Evolutionary conservation across 2,329 filamentous ascomycete species (phyloP).

Genomic region (Colletotrichum sp.): DNA sequence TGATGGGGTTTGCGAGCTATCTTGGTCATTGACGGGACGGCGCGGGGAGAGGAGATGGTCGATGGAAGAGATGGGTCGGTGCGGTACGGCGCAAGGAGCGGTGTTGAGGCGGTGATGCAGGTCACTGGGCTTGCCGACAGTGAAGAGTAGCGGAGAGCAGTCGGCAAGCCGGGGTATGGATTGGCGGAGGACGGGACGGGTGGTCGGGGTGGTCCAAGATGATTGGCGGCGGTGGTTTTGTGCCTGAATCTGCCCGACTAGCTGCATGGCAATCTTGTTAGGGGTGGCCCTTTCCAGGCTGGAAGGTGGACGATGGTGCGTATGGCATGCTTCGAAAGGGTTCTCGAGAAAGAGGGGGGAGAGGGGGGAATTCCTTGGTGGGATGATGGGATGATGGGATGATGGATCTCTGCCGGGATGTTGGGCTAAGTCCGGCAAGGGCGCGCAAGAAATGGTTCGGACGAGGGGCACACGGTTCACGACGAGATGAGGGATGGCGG

Average conservation of each 20-base stretch:
- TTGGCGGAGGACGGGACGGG: not conserved
- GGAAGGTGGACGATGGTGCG: not conserved
- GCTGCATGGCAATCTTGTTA: slow-evolving; percentile 19
- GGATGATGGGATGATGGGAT: not conserved
- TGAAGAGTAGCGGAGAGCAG: slow-evolving; percentile 15
- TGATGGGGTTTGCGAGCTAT: not conserved
- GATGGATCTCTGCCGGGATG: not conserved
- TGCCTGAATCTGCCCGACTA: slow-evolving; percentile 23
- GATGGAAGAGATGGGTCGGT: not conserved
- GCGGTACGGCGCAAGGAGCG: slow-evolving; percentile 11
- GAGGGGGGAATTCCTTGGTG: not conserved
- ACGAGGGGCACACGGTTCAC: not conserved
- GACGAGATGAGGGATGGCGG: not conserved
- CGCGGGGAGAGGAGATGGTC: slow-evolving; percentile 1
- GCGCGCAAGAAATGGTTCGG: not conserved
- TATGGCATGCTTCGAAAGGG: slow-evolving; percentile 1
- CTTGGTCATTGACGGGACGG: slow-evolving; percentile 13
- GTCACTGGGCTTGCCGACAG: slow-evolving; percentile 17
- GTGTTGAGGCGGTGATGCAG: slow-evolving; percentile 23
- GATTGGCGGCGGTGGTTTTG: slow-evolving; percentile 15
- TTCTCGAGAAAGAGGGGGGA: not conserved
- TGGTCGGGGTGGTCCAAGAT: not conserved
- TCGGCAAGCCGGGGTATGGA: not conserved
- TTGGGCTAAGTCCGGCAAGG: not conserved
- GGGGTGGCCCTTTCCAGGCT: not conserved